Base-by-base conservation (phyloP, 108 stramenopile species). In the Cylindrotheca closterium region DNA sequence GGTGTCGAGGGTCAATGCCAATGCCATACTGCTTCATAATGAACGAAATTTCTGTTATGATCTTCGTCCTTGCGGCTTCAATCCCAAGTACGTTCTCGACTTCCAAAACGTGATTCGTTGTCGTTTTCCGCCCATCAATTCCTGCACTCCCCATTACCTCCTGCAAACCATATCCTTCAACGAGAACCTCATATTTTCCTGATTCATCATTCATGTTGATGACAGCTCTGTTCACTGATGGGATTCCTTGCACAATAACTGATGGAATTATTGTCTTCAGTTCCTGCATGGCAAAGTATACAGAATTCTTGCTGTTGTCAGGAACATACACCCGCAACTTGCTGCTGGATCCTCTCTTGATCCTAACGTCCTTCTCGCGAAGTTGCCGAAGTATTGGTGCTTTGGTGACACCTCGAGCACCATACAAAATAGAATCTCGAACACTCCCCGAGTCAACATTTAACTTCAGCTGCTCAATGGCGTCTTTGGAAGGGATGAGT, bases 1-100 rank as follows among this genome's bases (percentile, higher is more conserved):
- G 65, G 81, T 99, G 98, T 2, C 98, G 91, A 34, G 68, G 74
- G 70, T 99, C 98, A 68, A 99, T 97, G 26, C 89, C 88, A 57
- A 99, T 98, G 45, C 97, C 98, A 74, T 97, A 98, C 0, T 88
- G 91, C 58, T 74, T 75, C 96, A 98, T 97, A 67, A 98, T 99
- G 71, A 97, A 96, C 22, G 84, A 79, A 55, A 99, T 95, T 71
- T 99, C 98, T 2, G 88, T 79, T 18, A 85, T 73, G 33, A 99
- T 94, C 37, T 91, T 89, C 22, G 87, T 84, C 34, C 98, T 79
- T 28, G 98, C 98, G 5, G 98, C 98, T 77, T 99, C 98, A 28
- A 99, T 96, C 23, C 98, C 98, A 23, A 99, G 77, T 2, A 89
- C 89, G 46, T 65, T 51, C 70, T 95, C 89, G 45, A 99, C 91